phyloP scores from a whole-genome alignment of 2,329 filamentous ascomycete genomes.

The Aspergillus intermedius region DNA sequence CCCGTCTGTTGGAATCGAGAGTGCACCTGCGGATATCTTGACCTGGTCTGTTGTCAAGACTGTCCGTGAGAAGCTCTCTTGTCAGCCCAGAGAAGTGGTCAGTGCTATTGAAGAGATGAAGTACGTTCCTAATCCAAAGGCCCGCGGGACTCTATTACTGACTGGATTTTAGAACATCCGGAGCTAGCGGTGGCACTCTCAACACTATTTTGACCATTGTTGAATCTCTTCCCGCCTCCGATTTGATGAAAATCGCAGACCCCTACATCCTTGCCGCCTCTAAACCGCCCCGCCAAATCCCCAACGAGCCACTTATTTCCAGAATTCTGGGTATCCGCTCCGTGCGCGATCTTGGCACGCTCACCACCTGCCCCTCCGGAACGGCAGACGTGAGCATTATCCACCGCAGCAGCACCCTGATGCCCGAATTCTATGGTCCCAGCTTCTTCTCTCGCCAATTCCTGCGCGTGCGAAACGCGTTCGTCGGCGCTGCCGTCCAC shows the following conservation, averaged over 20 bases:
- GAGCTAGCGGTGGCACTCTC: constrained; percentile 56
- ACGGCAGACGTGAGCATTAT: constrained; percentile 52
- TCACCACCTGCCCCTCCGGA: constrained; percentile 50
- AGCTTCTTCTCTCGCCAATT: constrained; percentile 55
- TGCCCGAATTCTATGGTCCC: constrained; percentile 52
- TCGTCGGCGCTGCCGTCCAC: constrained; percentile 47
- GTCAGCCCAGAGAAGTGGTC: constrained; percentile 46
- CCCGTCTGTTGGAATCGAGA: constrained; percentile 56
- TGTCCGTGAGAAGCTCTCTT: constrained; percentile 46
- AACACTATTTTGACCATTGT: constrained; percentile 58
- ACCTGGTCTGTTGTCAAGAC: constrained; percentile 48
- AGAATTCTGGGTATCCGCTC: constrained; percentile 45
- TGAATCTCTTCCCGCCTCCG: constrained; percentile 38
- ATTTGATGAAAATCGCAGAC: constrained; percentile 43
- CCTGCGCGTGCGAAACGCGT: constrained; percentile 44
- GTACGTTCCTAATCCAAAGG: constrained; percentile 15
- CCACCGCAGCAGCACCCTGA: constrained; percentile 54
- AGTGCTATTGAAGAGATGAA: constrained; percentile 51
- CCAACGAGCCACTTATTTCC: constrained; percentile 22
- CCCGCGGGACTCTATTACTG: not conserved
- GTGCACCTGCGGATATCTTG: constrained; percentile 53
- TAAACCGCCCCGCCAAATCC: constrained; percentile 26
- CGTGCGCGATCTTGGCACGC: constrained; percentile 51
- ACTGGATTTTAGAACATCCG: constrained; percentile 26
- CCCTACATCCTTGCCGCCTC: constrained; percentile 49